Evolutionary conservation across 129 eudicot genomes (phyloP), one percentile per base, ranked within the genome.

Genomic region (Arctium minus): DNA sequence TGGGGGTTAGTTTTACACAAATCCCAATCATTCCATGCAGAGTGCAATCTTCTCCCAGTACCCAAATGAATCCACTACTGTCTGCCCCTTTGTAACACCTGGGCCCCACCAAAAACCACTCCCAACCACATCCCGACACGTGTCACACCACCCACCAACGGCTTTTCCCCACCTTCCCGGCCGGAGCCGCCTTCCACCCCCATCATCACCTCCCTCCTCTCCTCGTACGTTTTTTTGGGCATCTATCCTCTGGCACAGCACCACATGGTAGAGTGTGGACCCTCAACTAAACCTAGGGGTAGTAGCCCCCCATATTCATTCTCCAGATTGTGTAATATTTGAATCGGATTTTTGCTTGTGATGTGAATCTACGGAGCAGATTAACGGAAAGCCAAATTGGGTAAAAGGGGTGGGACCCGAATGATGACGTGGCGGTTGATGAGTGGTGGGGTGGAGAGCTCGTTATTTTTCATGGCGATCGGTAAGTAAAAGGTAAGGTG

Each of bases 21-120:
- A 84, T 84, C 87, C 87, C 87, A 84, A 84, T 38, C 79, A 79
- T 79, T 62, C 87, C 75, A 73, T 40, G 33, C 83, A 84, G 83
- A 84, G 83, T 84, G 87, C 83, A 84, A 84, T 84, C 87, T 84
- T 79, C 87, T n/a, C 87, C 30, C 83, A 73, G 83, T 73, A 84
- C 10, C 44, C 80, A 42, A 39, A 73, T 62, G 76, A 84, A 84
- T 84, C 87, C 87, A 84, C 83, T 79, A 53, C 0, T 84, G 87
- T 84, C 87, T 73, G 83, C 80, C 80, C 74, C 78, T n/a, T 84
- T 79, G 70, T 64, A 72, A 33, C 72, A 62, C 42, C 1, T 69
- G 77, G 80, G n/a, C 42, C 83, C 86, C 86, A 78, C 75, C 0
- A 77, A 6, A 1, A 6, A 1, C 27, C 22, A 15, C 79, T n/a